A percentile compares a stretch with the other conserved stretches of the same genome.
These are phyloP conservation scores for Lablab purpureus DNA, from an alignment of 306 rosid genomes.

Conservation along the genomic window DNA sequence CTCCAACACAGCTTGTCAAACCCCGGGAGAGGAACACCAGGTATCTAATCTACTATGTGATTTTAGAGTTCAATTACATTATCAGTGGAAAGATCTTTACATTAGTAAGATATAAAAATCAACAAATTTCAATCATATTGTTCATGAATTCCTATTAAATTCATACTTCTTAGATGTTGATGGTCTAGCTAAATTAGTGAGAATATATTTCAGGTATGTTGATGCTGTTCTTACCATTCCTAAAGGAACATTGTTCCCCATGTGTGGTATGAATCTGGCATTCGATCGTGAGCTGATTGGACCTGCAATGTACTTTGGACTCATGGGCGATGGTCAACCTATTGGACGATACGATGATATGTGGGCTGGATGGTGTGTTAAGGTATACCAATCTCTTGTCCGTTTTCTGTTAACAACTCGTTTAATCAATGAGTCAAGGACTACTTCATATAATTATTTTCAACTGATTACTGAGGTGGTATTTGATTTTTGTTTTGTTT, in stretches of 20 bases:
- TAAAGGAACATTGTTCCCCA: slow-evolving; percentile 83
- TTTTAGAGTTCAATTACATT: too few relatives aligned
- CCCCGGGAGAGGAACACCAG: slow-evolving; percentile 87
- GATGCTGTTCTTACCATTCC: slow-evolving; percentile 90
- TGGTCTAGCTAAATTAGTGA: background rate
- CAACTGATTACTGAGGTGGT: too few relatives aligned
- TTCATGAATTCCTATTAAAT: background rate
- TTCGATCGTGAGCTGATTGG: slow-evolving; percentile 87
- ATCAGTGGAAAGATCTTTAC: too few relatives aligned
- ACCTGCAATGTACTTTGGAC: slow-evolving; percentile 96
- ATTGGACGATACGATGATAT: slow-evolving; percentile 90
- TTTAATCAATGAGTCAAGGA: background rate
- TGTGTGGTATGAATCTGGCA: slow-evolving; percentile 94
- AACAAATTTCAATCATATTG: too few relatives aligned
- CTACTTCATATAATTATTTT: slow-evolving; percentile 5
- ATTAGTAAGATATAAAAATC: too few relatives aligned
- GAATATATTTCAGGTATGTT: slow-evolving; percentile 63
- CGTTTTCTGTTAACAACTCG: slow-evolving; percentile 1
- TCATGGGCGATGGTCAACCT: slow-evolving; percentile 97
- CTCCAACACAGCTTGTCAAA: slow-evolving; percentile 92
- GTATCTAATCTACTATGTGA: slow-evolving; percentile 39
- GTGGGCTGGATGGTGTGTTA: slow-evolving; percentile 98
- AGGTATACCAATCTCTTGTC: slow-evolving; percentile 56
- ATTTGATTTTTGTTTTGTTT: background rate
- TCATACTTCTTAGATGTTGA: background rate